Evolutionary conservation across 1,284 basidiomycete genomes (phyloP).

Genomic region (Waitea zeae): DNA sequence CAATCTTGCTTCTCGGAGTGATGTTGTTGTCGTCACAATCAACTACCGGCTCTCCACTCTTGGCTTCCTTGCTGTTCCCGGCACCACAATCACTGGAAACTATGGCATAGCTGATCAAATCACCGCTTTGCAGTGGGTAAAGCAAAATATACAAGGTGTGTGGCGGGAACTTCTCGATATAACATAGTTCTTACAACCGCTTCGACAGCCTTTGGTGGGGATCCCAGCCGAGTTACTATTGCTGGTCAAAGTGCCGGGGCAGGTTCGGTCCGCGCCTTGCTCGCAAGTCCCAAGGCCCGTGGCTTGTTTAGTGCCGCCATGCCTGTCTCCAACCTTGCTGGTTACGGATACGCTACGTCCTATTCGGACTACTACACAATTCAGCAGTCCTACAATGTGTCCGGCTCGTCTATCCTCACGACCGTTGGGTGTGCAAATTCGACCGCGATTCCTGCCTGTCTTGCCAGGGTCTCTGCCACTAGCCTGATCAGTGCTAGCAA

Average conservation of each 20-base stretch:
- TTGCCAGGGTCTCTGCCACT: background rate
- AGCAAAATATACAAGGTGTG: background rate
- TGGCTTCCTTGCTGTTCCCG: conserved; percentile 18
- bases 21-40: conserved; percentile 26
- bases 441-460: background rate
- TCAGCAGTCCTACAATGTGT: conserved; percentile 5
- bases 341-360: conserved; percentile 7
- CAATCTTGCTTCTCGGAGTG: conserved; percentile 20
- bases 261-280: conserved; percentile 7
- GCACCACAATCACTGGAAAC: conserved; percentile 19
- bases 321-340: conserved; percentile 8
- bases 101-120: conserved; percentile 16
- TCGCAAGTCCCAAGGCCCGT: conserved; percentile 8
- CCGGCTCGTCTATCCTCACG: conserved; percentile 3
- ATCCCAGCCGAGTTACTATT: conserved; percentile 10
- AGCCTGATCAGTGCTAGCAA: background rate
- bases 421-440: background rate
- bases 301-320: conserved; percentile 9
- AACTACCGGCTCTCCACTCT: conserved; percentile 20
- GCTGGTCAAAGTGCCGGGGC: conserved; percentile 11
- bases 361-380: conserved; percentile 10
- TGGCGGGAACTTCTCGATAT: background rate
- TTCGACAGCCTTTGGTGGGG: conserved; percentile 10
- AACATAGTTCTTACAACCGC: no score
- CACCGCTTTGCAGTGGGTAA: background rate